Evolutionary conservation across 1,139 yeast species (phyloP).

Genomic region (Candida mesenterica): DNA sequence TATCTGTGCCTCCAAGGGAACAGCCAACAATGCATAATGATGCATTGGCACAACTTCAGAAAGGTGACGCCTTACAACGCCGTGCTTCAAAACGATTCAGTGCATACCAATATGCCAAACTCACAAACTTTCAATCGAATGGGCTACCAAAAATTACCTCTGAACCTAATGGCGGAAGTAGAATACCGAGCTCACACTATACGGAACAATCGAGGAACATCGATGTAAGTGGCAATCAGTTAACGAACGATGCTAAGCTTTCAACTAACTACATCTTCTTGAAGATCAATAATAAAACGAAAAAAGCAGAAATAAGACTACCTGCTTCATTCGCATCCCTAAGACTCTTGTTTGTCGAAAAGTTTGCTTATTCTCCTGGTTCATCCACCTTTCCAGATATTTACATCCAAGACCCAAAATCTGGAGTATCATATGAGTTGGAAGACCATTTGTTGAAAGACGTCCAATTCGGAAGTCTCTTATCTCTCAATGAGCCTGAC

Average conservation of each 20-base stretch:
- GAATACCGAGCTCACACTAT: conserved; percentile 3
- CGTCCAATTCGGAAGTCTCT: conserved; percentile 56
- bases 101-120: conserved; percentile 87
- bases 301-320: conserved; percentile 52
- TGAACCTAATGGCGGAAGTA: conserved; percentile 6
- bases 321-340: conserved; percentile 64
- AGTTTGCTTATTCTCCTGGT: conserved; percentile 81
- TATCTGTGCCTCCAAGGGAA: conserved; percentile 2
- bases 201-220: conserved; percentile 6
- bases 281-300: conserved; percentile 57
- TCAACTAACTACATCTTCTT: conserved; percentile 42
- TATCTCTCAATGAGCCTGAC: conserved; percentile 50
- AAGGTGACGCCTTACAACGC: conserved; percentile 78
- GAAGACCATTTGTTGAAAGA: conserved; percentile 68
- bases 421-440: conserved; percentile 70
- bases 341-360: conserved; percentile 77
- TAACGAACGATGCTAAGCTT: conserved; percentile 2
- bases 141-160: conserved; percentile 13
- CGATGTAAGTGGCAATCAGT: neutral
- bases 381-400: conserved; percentile 74
- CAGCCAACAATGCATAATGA: conserved; percentile 26
- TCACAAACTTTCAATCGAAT: conserved; percentile 51
- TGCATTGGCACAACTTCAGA: conserved; percentile 74
- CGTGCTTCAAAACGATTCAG: conserved; percentile 91
- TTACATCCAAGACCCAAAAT: conserved; percentile 62